Conservation (phyloP, 192 early-diverging fungal species). For the Backusella luteola region DNA sequence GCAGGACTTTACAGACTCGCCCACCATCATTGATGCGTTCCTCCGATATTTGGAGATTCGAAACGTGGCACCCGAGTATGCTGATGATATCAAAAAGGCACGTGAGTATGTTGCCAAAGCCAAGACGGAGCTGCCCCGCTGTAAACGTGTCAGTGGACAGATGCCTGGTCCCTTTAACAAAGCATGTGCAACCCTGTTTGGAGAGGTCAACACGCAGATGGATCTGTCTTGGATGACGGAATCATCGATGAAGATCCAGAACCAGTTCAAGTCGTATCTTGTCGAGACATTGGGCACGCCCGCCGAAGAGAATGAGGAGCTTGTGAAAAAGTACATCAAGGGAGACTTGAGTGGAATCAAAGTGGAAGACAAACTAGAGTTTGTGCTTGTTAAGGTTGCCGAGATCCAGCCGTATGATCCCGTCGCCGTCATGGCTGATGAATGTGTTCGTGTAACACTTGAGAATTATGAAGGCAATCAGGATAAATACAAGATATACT, state of each 20-base stretch:
- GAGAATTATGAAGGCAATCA: not conserved
- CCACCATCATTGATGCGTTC: conserved; percentile 44
- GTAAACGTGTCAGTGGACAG: conserved; percentile 38
- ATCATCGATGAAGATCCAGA: not conserved
- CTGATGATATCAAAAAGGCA: conserved; percentile 45
- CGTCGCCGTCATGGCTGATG: not conserved
- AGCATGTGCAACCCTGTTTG: conserved; percentile 44
- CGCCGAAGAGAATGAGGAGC: not conserved
- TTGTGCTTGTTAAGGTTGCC: conserved; percentile 1
- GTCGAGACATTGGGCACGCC: conserved; percentile 16
- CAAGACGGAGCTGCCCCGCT: conserved; percentile 45
- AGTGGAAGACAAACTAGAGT: not conserved
- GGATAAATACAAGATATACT: conserved; percentile 6
- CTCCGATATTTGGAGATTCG: conserved; percentile 48
- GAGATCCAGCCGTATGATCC: not conserved
- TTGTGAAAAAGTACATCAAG: not conserved
- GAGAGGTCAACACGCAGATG: conserved; percentile 35
- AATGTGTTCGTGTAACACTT: not conserved
- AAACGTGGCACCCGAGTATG: conserved; percentile 51
- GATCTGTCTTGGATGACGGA: conserved; percentile 3
- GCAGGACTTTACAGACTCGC: conserved; percentile 43
- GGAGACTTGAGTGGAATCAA: not conserved
- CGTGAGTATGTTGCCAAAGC: conserved; percentile 41
- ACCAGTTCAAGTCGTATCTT: conserved; percentile 8
- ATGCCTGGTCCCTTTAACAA: conserved; percentile 51